phyloP scores from a whole-genome alignment of 305 asterid genomes.

The Fraxinus ornus region DNA sequence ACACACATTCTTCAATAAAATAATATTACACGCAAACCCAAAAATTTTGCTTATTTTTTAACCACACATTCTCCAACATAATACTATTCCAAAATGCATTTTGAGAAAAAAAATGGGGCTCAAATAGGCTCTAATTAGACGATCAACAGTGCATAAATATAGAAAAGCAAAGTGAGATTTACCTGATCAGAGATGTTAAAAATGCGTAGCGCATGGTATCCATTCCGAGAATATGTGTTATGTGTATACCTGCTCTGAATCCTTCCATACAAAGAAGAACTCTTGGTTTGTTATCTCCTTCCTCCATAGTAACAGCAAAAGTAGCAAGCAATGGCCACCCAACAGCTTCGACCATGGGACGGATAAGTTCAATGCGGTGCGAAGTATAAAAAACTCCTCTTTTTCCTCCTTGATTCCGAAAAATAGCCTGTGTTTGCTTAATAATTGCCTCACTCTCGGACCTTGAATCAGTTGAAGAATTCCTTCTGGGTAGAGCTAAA shows the following conservation, averaged over 20 bases:
- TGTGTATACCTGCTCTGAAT: constrained; percentile 91
- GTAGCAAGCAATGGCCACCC: constrained; percentile 99
- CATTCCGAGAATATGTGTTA: constrained; percentile 94
- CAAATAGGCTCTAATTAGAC: neutral
- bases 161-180: constrained; percentile 29
- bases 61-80: neutral
- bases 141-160: constrained; percentile 6
- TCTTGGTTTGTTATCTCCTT: constrained; percentile 93
- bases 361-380: constrained; percentile 84
- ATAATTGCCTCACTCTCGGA: constrained; percentile 86
- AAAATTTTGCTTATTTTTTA: neutral
- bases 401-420: constrained; percentile 79
- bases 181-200: constrained; percentile 92
- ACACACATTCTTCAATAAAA: neutral
- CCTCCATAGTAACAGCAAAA: constrained; percentile 99
- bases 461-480: constrained; percentile 64
- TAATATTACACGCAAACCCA: neutral
- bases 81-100: neutral
- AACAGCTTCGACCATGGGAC: constrained; percentile 96
- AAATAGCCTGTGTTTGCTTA: constrained; percentile 82
- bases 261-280: constrained; percentile 95
- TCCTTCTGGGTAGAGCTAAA: constrained; percentile 88
- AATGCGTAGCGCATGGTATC: constrained; percentile 99
- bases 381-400: constrained; percentile 93
- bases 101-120: neutral